These are phyloP conservation scores for Balamuthia mandrillaris DNA, from an alignment of 208 protist genomes.

Conservation along the genomic window DNA sequence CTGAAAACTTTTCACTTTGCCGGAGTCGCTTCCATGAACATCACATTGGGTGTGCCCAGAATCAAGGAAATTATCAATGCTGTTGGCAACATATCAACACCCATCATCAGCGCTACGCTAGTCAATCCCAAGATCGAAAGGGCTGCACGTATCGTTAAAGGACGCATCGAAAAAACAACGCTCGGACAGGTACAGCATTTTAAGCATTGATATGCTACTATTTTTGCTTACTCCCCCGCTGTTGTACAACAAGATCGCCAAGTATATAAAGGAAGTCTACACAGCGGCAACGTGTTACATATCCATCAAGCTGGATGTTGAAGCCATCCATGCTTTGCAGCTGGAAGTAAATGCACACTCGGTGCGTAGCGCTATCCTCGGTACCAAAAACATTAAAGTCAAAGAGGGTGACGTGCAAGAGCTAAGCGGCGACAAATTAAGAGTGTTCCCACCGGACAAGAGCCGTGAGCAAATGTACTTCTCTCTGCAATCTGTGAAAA, in stretches of 20 bases:
- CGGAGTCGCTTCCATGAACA: constrained; percentile 98
- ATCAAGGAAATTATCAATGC: constrained; percentile 99
- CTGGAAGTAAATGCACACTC: constrained; percentile 84
- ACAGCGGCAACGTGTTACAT: constrained; percentile 80
- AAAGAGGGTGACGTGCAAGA: too few relatives aligned
- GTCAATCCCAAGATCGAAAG: constrained; percentile 49
- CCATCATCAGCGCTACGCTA: constrained; percentile 93
- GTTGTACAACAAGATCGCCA: constrained; percentile 32
- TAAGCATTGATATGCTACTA: background rate
- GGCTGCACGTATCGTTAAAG: constrained; percentile 86
- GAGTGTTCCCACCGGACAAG: too few relatives aligned
- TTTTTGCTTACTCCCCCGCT: background rate
- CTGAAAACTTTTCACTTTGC: constrained; percentile 99
- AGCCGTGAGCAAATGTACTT: too few relatives aligned
- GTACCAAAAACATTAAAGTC: constrained; percentile 77
- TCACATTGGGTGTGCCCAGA: constrained; percentile 79
- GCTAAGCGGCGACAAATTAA: too few relatives aligned
- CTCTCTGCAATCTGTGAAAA: constrained; percentile 81
- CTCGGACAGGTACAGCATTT: constrained; percentile 80
- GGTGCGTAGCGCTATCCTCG: constrained; percentile 79
- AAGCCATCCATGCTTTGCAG: constrained; percentile 82
- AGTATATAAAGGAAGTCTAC: constrained; percentile 76
- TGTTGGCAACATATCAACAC: constrained; percentile 94
- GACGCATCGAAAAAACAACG: constrained; percentile 83
- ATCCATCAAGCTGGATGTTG: constrained; percentile 87